These are phyloP conservation scores for Amanita exitialis DNA, from an alignment of 768 basidiomycete species.

Conservation along the genomic window DNA sequence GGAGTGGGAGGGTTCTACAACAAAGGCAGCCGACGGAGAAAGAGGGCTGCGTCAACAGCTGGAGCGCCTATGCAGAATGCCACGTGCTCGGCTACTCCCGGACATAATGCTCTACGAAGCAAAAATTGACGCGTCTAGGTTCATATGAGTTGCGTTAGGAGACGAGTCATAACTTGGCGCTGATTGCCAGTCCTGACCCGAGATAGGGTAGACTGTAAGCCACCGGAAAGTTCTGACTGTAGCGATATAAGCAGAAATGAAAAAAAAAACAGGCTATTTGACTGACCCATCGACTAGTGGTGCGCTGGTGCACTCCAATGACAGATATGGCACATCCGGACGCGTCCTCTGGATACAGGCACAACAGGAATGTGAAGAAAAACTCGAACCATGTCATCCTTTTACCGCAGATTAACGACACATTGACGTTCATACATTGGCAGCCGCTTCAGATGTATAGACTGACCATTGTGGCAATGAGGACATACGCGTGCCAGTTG, in stretches of 20 bases:
- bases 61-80: slow-evolving; percentile 15
- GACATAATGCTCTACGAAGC: neutral
- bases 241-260: neutral
- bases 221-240: slow-evolving; percentile 18
- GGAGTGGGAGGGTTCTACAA: slow-evolving; percentile 16
- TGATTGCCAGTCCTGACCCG: slow-evolving; percentile 17
- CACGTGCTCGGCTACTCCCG: slow-evolving; percentile 20
- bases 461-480: slow-evolving; percentile 59
- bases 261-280: neutral
- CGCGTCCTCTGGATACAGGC: slow-evolving; percentile 47
- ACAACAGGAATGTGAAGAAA: slow-evolving; percentile 65
- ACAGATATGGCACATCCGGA: slow-evolving; percentile 69
- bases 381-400: slow-evolving; percentile 67
- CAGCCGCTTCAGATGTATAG: neutral
- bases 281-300: slow-evolving; percentile 42
- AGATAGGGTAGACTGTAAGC: slow-evolving; percentile 21
- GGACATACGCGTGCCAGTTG: slow-evolving; percentile 51
- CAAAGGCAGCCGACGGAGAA: slow-evolving; percentile 20
- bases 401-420: slow-evolving; percentile 51
- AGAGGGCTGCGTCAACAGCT: slow-evolving; percentile 28
- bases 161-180: slow-evolving; percentile 21
- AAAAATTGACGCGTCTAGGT: neutral
- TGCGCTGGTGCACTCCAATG: slow-evolving; percentile 54
- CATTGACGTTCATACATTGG: slow-evolving; percentile 19
- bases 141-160: neutral